Evolutionary conservation across 2,329 filamentous ascomycete genomes (phyloP).

Genomic region (Aspergillus uvarum): DNA sequence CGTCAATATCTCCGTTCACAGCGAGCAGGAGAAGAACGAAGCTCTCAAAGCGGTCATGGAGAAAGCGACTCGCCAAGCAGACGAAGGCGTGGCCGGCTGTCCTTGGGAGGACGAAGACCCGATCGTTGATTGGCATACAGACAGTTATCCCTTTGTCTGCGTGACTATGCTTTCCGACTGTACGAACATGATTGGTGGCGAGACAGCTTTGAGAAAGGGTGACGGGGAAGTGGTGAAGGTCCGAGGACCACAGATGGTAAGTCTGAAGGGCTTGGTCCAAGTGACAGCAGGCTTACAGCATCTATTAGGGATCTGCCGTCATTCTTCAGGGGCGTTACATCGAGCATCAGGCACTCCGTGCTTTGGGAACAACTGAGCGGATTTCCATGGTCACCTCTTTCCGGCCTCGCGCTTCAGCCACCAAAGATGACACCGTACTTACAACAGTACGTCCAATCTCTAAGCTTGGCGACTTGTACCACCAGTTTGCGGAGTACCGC

Average conservation of each 20-base stretch:
- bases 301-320: conserved; percentile 58
- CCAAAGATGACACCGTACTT: conserved; percentile 61
- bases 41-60: conserved; percentile 45
- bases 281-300: conserved; percentile 1
- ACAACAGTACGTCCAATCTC: conserved; percentile 61
- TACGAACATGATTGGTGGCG: conserved; percentile 19
- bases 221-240: conserved; percentile 58
- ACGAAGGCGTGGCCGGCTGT: conserved; percentile 46
- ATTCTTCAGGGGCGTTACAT: conserved; percentile 69
- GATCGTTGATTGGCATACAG: conserved; percentile 63
- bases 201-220: conserved; percentile 57
- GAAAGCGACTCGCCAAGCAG: conserved; percentile 36
- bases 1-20: conserved; percentile 55
- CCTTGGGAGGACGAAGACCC: conserved; percentile 52
- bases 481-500: conserved; percentile 62
- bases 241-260: conserved; percentile 60
- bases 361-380: conserved; percentile 59
- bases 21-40: conserved; percentile 48
- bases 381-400: conserved; percentile 68
- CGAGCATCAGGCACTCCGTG: conserved; percentile 61
- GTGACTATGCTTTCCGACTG: conserved; percentile 68
- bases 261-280: conserved; percentile 15
- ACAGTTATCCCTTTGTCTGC: conserved; percentile 68
- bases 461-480: conserved; percentile 58
- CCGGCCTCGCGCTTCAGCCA: conserved; percentile 55